A percentile compares a stretch with the other conserved stretches of the same genome.
phyloP scores from a whole-genome alignment of 2,329 filamentous ascomycete species.

The Colletotrichum gigasporum region DNA sequence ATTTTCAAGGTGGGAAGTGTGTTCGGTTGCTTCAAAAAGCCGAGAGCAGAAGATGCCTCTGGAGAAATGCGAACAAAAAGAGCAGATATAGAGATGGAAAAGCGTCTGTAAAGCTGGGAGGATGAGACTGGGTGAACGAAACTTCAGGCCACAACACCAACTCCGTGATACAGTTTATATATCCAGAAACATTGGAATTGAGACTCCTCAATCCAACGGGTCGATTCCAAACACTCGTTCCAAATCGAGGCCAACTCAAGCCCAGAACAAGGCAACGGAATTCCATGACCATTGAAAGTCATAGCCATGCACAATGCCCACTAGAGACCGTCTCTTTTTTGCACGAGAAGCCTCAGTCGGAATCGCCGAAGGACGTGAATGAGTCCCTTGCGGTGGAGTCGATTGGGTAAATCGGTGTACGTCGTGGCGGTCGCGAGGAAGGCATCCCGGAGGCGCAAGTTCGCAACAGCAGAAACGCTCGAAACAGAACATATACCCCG shows the following conservation, averaged over 20 bases:
- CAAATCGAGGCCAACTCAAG: neutral
- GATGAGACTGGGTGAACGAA: neutral
- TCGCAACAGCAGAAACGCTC: neutral
- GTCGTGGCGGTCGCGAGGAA: neutral
- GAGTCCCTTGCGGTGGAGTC: neutral
- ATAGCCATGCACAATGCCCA: conserved; percentile 1
- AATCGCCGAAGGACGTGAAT: conserved; percentile 1
- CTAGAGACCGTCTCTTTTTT: neutral
- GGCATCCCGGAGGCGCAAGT: neutral
- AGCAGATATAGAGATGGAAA: neutral
- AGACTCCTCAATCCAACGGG: neutral
- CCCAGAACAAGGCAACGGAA: neutral
- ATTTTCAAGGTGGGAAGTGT: neutral
- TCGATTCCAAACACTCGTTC: neutral
- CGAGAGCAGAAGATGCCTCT: neutral
- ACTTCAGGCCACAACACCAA: no score
- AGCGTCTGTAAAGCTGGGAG: neutral
- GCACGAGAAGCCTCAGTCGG: conserved; percentile 10
- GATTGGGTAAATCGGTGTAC: neutral
- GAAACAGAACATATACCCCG: conserved; percentile 10
- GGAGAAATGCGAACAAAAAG: neutral
- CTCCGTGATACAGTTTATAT: neutral
- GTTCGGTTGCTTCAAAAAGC: neutral
- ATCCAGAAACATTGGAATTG: neutral
- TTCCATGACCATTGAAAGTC: neutral